Percentiles rank a stretch among this genome's conserved stretches.
Evolutionary conservation across 2,329 filamentous ascomycete genomes (phyloP).

Genomic region (Colletotrichum incanum): DNA sequence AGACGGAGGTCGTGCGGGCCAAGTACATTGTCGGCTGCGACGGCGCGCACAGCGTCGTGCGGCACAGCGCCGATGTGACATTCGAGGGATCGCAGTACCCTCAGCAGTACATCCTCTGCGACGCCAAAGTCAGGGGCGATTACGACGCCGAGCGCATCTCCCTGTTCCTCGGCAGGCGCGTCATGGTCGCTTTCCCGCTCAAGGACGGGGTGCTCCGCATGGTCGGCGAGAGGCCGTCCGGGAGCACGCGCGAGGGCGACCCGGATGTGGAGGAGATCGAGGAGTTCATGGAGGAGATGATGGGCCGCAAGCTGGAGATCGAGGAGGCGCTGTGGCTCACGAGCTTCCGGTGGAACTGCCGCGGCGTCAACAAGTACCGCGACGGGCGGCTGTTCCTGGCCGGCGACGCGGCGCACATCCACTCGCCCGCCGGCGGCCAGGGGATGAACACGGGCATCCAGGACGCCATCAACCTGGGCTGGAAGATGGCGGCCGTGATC

Average conservation of each 20-base stretch:
- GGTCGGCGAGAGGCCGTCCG: conserved; percentile 43
- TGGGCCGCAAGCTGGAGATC: conserved; percentile 49
- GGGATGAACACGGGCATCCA: conserved; percentile 57
- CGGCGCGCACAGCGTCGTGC: conserved; percentile 61
- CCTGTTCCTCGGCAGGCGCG: conserved; percentile 52
- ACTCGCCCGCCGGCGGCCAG: conserved; percentile 54
- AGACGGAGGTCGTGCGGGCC: conserved; percentile 50
- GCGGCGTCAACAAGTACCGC: conserved; percentile 59
- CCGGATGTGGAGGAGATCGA: conserved; percentile 42
- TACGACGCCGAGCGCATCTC: conserved; percentile 40
- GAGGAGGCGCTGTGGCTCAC: conserved; percentile 58
- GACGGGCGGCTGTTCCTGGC: conserved; percentile 47
- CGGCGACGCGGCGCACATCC: conserved; percentile 56
- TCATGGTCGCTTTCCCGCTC: conserved; percentile 56
- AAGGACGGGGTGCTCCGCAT: conserved; percentile 48
- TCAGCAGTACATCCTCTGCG: conserved; percentile 62
- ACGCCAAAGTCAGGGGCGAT: conserved; percentile 51
- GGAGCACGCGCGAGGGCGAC: conserved; percentile 25
- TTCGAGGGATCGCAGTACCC: conserved; percentile 61
- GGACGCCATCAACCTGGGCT: conserved; percentile 54
- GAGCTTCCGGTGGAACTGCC: conserved; percentile 62
- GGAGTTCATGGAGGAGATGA: conserved; percentile 48
- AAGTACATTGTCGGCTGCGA: conserved; percentile 65
- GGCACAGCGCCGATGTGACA: conserved; percentile 55
- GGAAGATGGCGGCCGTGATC: conserved; percentile 51